phyloP scores from a whole-genome alignment of 1,284 basidiomycete species.

The Rhodotorula sp. region DNA sequence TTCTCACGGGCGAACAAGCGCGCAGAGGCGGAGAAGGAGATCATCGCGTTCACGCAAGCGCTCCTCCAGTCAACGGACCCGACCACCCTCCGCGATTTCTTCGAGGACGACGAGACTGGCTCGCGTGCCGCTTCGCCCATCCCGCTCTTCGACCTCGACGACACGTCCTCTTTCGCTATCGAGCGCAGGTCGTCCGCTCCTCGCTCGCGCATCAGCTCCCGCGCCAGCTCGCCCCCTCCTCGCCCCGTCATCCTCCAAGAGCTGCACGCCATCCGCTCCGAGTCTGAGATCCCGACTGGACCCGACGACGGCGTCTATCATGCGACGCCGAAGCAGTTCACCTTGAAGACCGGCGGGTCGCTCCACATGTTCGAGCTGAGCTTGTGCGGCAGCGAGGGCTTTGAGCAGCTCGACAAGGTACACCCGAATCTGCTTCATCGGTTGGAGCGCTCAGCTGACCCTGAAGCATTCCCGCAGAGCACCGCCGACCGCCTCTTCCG shows the following conservation, averaged over 20 bases:
- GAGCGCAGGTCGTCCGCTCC: conserved; percentile 8
- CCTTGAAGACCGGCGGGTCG: conserved; percentile 53
- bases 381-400: conserved; percentile 50
- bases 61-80: conserved; percentile 49
- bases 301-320: conserved; percentile 36
- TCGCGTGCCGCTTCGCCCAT: conserved; percentile 14
- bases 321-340: conserved; percentile 49
- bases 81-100: conserved; percentile 38
- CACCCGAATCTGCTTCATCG: not conserved
- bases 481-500: conserved; percentile 51
- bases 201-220: conserved; percentile 20
- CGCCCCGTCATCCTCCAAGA: conserved; percentile 26
- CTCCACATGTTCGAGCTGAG: conserved; percentile 57
- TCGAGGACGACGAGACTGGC: conserved; percentile 28
- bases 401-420: conserved; percentile 43
- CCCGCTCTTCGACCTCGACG: conserved; percentile 20
- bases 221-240: conserved; percentile 18
- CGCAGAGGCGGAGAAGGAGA: conserved; percentile 39
- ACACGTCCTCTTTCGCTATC: not conserved
- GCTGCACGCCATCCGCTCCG: conserved; percentile 34
- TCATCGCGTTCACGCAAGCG: conserved; percentile 44
- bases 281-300: not conserved
- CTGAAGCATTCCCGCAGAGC: conserved; percentile 22
- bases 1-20: not conserved
- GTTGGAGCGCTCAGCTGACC: no score